Evolutionary conservation across 257 asterid species (phyloP).

Genomic region (Phtheirospermum japonicum): DNA sequence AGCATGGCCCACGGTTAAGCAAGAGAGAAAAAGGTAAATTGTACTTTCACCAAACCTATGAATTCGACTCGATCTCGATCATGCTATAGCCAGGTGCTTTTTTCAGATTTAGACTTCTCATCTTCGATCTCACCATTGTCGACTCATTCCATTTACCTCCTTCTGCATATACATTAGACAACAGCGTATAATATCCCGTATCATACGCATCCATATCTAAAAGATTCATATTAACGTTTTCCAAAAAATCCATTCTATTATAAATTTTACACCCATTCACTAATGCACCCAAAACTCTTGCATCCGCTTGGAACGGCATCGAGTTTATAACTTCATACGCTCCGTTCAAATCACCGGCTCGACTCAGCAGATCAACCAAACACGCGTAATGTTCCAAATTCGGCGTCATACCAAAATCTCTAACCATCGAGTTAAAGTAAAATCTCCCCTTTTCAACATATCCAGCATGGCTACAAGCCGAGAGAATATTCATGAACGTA

Average conservation of each 20-base stretch:
- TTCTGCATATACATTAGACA: slow-evolving; percentile 75
- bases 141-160: slow-evolving; percentile 73
- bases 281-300: slow-evolving; percentile 74
- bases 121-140: slow-evolving; percentile 47
- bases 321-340: slow-evolving; percentile 61
- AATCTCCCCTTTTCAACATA: slow-evolving; percentile 61
- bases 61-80: slow-evolving; percentile 47
- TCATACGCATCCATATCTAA: slow-evolving; percentile 50
- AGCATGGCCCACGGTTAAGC: background rate
- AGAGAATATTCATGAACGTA: slow-evolving; percentile 69
- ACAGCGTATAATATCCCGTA: slow-evolving; percentile 63
- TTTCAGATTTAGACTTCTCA: slow-evolving; percentile 48
- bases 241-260: slow-evolving; percentile 65
- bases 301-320: slow-evolving; percentile 58
- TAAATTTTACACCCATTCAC: slow-evolving; percentile 87
- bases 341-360: slow-evolving; percentile 68
- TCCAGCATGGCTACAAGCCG: slow-evolving; percentile 87
- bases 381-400: slow-evolving; percentile 73
- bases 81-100: slow-evolving; percentile 74
- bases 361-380: slow-evolving; percentile 84
- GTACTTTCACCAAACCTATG: background rate
- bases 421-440: slow-evolving; percentile 59
- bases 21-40: too few relatives aligned
- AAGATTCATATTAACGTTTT: slow-evolving; percentile 43
- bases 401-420: slow-evolving; percentile 52